These are phyloP conservation scores for Fomitopsis serialis DNA, from an alignment of 768 basidiomycete species.

Conservation along the genomic window DNA sequence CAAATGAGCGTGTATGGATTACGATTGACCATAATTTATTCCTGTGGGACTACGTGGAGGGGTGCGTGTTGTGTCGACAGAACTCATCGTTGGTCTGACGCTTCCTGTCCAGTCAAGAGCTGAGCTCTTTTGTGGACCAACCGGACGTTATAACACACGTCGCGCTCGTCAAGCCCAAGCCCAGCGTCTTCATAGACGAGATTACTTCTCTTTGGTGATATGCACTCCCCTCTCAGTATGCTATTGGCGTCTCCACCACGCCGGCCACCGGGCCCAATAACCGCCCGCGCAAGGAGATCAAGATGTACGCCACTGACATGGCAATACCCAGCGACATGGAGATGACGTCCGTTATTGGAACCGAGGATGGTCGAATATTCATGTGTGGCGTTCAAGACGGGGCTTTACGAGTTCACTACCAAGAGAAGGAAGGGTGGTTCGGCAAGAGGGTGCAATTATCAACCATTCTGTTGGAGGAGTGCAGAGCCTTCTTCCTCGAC, in stretches of 20 bases:
- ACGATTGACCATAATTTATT: slow-evolving; percentile 92
- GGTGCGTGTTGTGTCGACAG: slow-evolving; percentile 45
- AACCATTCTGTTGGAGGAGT: slow-evolving; percentile 83
- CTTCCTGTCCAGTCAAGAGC: slow-evolving; percentile 53
- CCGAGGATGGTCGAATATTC: slow-evolving; percentile 82
- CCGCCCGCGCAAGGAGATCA: slow-evolving; percentile 61
- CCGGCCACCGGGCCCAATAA: slow-evolving; percentile 35
- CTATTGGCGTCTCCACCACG: slow-evolving; percentile 73
- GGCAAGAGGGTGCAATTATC: slow-evolving; percentile 78
- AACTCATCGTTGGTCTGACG: slow-evolving; percentile 19
- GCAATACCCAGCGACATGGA: slow-evolving; percentile 72
- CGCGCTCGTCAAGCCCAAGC: slow-evolving; percentile 80
- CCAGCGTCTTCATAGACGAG: slow-evolving; percentile 86
- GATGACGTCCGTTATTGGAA: slow-evolving; percentile 82
- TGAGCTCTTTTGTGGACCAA: slow-evolving; percentile 89
- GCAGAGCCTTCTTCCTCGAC: slow-evolving; percentile 73
- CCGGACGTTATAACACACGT: slow-evolving; percentile 87
- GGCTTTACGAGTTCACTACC: slow-evolving; percentile 92
- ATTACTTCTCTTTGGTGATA: slow-evolving; percentile 87
- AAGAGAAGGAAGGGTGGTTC: slow-evolving; percentile 89
- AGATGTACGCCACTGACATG: slow-evolving; percentile 88
- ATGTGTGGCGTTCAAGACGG: slow-evolving; percentile 85
- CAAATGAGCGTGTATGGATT: slow-evolving; percentile 96
- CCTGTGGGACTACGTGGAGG: slow-evolving; percentile 94
- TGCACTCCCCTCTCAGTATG: slow-evolving; percentile 81